These are phyloP conservation scores for Rutstroemia sp. DNA, from an alignment of 2,329 filamentous ascomycete genomes.

Conservation along the genomic window DNA sequence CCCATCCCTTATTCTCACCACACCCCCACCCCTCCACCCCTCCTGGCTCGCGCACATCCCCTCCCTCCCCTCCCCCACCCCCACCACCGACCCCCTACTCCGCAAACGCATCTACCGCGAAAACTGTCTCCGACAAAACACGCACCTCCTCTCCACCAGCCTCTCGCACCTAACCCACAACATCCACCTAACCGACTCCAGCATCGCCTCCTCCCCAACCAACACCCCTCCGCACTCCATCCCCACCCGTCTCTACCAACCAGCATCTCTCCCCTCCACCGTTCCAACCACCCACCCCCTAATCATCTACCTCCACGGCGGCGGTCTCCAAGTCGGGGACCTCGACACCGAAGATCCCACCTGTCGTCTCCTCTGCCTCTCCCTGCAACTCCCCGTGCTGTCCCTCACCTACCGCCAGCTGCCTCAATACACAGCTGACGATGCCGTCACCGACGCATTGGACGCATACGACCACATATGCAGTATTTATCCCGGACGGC, in stretches of 20 bases:
- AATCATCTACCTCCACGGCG: conserved; percentile 42
- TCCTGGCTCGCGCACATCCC: conserved; percentile 4
- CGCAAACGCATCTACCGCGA: conserved; percentile 32
- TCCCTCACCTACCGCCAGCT: conserved; percentile 41
- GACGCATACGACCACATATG: conserved; percentile 30
- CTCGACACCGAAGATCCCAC: conserved; percentile 43
- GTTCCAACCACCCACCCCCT: conserved; percentile 10
- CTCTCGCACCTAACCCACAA: conserved; percentile 33
- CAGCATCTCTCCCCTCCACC: background rate
- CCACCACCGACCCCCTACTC: background rate
- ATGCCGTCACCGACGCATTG: conserved; percentile 37
- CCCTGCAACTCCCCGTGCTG: conserved; percentile 31
- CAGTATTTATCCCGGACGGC: background rate
- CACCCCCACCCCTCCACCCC: background rate
- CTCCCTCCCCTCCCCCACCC: background rate
- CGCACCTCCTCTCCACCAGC: conserved; percentile 31
- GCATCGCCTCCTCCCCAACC: background rate
- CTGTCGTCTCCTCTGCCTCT: conserved; percentile 36
- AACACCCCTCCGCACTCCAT: background rate
- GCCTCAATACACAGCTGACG: conserved; percentile 33
- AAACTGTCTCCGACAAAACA: conserved; percentile 34
- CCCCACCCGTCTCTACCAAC: conserved; percentile 2
- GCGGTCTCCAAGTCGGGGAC: conserved; percentile 40
- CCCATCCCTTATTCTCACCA: background rate
- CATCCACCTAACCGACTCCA: conserved; percentile 18